Evolutionary conservation across 257 asterid genomes (phyloP), one percentile per base, ranked within the genome.

Genomic region (Handroanthus guayacan): DNA sequence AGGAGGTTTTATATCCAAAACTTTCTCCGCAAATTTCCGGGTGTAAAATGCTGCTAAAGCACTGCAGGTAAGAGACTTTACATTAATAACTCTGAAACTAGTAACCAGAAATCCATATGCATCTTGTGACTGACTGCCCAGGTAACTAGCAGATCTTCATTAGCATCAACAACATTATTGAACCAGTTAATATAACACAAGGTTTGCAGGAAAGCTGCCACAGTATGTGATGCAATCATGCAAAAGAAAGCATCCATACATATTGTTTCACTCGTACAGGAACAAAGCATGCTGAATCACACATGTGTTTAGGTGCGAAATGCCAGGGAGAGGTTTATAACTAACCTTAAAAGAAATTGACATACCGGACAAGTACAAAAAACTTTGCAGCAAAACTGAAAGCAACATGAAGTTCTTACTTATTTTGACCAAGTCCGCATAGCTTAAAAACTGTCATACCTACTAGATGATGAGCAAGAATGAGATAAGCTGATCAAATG

Each of bases 21-120:
- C 74, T 82, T 85, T 89, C 81, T 92, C 97, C 0, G 92, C 90
- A 72, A 95, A 87, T 74, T 86, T 91, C 87, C 99, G 85, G 45
- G 86, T 88, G 71, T 95, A 95, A 80, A 95, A 95, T 81, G 99
- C 97, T 65, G 99, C 97, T 79, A 95, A 82, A 81, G 96, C 93
- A 87, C 99, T 92, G 89, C 84, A 88, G 72, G 70, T n/a, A 47
- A 84, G 55, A 82, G 62, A 77, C 68, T 69, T 78, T 65, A 72
- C 31, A 65, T 75, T 10, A 76, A 71, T 16, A 16, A 44, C 60
- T 71, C 47, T 64, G 11, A 54, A 63, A 69, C 76, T 62, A 82
- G 64, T 3, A 54, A 39, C 69, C 6, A 62, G 38, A 63, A 66
- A 77, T 51, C 43, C 45, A 60, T 69, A 65, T 74, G 60, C 62